Base-by-base conservation (phyloP, 2,329 filamentous ascomycete genomes). In the Aspergillus tanneri region DNA sequence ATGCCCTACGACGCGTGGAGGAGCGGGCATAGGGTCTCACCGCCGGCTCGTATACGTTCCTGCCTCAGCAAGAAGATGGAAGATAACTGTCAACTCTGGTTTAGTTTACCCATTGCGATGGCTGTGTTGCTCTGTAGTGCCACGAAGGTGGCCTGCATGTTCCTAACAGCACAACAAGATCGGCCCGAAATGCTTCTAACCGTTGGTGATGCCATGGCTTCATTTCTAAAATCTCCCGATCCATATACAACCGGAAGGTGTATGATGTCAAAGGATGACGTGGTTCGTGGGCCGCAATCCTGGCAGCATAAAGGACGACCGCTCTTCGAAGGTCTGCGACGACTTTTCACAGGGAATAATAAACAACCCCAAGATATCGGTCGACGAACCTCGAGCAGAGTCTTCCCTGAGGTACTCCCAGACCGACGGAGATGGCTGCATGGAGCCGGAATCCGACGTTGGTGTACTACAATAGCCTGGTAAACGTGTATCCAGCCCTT, bases 131-230 rank as follows among this genome's bases (percentile, higher is more conserved):
- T 52, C 1, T 39, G 43, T 14, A 50, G 44, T 19, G 16, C 46
- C 2, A 25, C 49, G 2, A 61, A 61, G 39, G 19, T 55, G 2
- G 14, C 45, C 9, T 49, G 50, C n/a, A 58, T 58, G 47, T 47
- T 52, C 3, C 10, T 59, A 5, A 32, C 57, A 2, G 47, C 46
- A 2, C 19, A 19, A 3, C 12, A 7, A 18, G 22, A n/a, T 11
- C 30, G 21, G 12, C 41, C 16, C 22, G 46, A 19, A 2, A 40
- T 22, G 23, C 42, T 55, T 25, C 38, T 65, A 18, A 66, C 61
- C 2, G 27, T 58, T 22, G 62, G 63, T 2, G 64, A 66, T 46
- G 63, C 63, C 1, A 39, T 65, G 5, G 56, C 60, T 8, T 63
- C 58, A 2, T 66, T 65, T 30, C 36, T 65, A 3, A 34, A 22